These are phyloP conservation scores for Calonectria leucothoes DNA, from an alignment of 2,329 filamentous ascomycete genomes.

Conservation along the genomic window DNA sequence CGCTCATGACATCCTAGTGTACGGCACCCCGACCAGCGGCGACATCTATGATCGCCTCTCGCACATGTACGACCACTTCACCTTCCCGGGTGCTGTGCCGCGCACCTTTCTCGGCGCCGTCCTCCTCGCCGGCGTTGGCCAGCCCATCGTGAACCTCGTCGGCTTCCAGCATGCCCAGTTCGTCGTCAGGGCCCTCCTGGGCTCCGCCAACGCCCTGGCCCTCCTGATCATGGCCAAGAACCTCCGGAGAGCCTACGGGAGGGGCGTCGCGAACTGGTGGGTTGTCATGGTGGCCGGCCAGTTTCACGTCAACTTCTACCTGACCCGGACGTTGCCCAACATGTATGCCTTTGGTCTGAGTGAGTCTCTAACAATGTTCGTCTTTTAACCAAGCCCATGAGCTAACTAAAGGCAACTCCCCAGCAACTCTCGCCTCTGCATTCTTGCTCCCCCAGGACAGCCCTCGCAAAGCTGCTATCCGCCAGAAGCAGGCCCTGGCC, in stretches of 20 bases:
- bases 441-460: conserved; percentile 53
- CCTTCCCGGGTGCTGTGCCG: conserved; percentile 91
- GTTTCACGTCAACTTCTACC: conserved; percentile 94
- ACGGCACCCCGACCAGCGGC: conserved; percentile 75
- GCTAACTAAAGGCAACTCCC: neutral
- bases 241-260: conserved; percentile 76
- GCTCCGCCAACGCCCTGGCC: conserved; percentile 77
- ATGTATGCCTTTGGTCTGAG: conserved; percentile 94
- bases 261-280: conserved; percentile 80
- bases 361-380: conserved; percentile 57
- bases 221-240: conserved; percentile 74
- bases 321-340: conserved; percentile 91
- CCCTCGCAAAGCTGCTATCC: conserved; percentile 46
- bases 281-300: conserved; percentile 81
- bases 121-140: conserved; percentile 77
- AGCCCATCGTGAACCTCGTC: conserved; percentile 71
- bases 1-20: conserved; percentile 86
- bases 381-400: neutral
- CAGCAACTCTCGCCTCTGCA: conserved; percentile 74
- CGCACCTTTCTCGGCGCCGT: conserved; percentile 89
- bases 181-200: conserved; percentile 80
- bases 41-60: conserved; percentile 66
- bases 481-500: conserved; percentile 74
- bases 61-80: conserved; percentile 85
- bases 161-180: conserved; percentile 68